Percentiles rank a stretch among this genome's conserved stretches.
phyloP scores from a whole-genome alignment of 306 rosid species.

The Adenanthera pavonina region DNA sequence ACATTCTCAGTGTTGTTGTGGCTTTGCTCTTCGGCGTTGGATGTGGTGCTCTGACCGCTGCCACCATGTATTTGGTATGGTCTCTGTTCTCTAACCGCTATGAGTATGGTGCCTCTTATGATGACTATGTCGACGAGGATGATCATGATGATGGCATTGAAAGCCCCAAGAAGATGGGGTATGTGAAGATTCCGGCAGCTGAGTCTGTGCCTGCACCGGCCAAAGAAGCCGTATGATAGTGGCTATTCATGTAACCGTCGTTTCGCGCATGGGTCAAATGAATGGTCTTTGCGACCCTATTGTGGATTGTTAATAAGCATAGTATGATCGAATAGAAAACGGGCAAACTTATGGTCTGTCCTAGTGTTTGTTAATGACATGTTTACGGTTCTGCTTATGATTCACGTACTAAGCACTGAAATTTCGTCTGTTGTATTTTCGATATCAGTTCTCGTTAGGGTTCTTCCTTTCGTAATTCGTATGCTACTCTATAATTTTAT shows the following conservation, averaged over 20 bases:
- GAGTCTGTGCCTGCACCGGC: constrained; percentile 42
- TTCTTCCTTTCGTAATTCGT: neutral
- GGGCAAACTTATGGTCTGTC: constrained; percentile 27
- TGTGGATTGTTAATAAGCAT: constrained; percentile 30
- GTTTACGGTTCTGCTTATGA: constrained; percentile 11
- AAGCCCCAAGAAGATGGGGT: constrained; percentile 66
- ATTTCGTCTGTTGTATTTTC: constrained; percentile 14
- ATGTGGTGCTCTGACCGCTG: constrained; percentile 77
- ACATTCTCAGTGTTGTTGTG: constrained; percentile 71
- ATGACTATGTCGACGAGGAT: constrained; percentile 38
- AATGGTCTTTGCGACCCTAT: constrained; percentile 5
- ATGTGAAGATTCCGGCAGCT: constrained; percentile 61
- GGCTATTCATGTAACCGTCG: neutral
- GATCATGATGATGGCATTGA: constrained; percentile 31
- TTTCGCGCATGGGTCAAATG: constrained; percentile 1
- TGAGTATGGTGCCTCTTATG: constrained; percentile 37
- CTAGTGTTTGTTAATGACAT: constrained; percentile 29
- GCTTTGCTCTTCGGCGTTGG: constrained; percentile 82
- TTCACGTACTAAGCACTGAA: constrained; percentile 1
- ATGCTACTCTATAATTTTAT: neutral
- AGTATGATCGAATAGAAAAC: constrained; percentile 1
- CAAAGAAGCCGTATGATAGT: constrained; percentile 46
- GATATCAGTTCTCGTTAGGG: neutral
- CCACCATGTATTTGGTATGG: constrained; percentile 73
- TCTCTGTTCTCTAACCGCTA: constrained; percentile 55